phyloP scores from a whole-genome alignment of 768 basidiomycete species.

The Kwoniella europaea region DNA sequence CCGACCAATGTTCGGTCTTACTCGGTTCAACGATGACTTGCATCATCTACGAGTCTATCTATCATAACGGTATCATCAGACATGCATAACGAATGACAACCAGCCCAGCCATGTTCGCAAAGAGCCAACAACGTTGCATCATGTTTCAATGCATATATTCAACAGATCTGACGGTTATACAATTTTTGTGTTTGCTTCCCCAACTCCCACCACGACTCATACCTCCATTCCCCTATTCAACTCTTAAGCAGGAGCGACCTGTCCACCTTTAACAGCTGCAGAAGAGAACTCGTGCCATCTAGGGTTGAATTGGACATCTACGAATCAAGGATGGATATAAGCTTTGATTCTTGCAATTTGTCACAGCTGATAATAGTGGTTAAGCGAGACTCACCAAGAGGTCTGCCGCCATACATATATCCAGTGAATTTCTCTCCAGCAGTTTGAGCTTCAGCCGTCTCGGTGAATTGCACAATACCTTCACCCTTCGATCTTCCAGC shows the following conservation, averaged over 20 bases:
- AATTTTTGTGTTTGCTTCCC: background rate
- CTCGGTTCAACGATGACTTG: constrained; percentile 1
- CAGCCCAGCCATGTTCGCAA: too few relatives aligned
- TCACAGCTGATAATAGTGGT: too few relatives aligned
- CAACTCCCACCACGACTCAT: background rate
- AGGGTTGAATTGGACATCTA: constrained; percentile 92
- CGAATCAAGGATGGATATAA: background rate
- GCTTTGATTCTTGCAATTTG: too few relatives aligned
- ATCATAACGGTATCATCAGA: too few relatives aligned
- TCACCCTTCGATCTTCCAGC: constrained; percentile 90
- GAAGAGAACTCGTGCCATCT: constrained; percentile 93
- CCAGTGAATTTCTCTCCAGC: constrained; percentile 97
- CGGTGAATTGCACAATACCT: constrained; percentile 93
- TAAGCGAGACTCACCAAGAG: constrained; percentile 66
- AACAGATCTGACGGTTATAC: background rate
- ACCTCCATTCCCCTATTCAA: background rate
- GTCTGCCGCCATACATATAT: constrained; percentile 92
- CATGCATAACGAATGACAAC: too few relatives aligned
- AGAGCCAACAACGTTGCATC: background rate
- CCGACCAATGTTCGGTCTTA: constrained; percentile 6
- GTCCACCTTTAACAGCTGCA: constrained; percentile 78
- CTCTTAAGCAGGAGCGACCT: constrained; percentile 31
- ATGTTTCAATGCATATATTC: background rate
- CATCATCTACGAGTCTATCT: background rate
- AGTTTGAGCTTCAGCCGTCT: constrained; percentile 86